Conservation (phyloP, 495 filamentous ascomycete species). For the Xeromyces bisporus region DNA sequence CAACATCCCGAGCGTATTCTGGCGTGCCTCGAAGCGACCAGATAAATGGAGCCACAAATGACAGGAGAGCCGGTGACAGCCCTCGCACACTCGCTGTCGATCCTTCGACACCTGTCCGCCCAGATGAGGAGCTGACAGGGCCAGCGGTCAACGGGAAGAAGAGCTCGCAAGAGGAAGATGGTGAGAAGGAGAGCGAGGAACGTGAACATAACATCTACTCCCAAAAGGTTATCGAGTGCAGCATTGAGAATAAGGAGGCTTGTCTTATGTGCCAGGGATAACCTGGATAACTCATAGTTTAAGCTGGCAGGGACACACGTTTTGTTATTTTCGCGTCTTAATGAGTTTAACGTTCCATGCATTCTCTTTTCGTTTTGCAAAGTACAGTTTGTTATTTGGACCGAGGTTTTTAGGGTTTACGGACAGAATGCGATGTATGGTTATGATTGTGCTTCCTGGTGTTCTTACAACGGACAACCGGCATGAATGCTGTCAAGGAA, state of each 20-base stretch:
- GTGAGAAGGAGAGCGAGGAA: slow-evolving; percentile 47
- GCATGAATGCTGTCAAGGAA: too few species aligned
- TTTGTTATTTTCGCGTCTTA: slow-evolving; percentile 9
- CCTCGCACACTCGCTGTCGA: slow-evolving; percentile 60
- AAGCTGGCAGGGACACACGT: too few species aligned
- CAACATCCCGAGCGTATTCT: slow-evolving; percentile 31
- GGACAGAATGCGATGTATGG: too few species aligned
- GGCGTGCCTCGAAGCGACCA: slow-evolving; percentile 42
- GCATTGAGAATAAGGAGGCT: slow-evolving; percentile 80
- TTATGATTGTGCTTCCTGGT: too few species aligned
- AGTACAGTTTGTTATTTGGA: slow-evolving; percentile 4
- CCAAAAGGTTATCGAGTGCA: slow-evolving; percentile 77
- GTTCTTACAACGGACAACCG: too few species aligned
- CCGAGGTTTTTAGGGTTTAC: too few species aligned
- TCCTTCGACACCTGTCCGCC: slow-evolving; percentile 33
- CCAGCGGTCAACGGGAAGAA: slow-evolving; percentile 4
- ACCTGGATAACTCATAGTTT: too few species aligned
- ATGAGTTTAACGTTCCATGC: slow-evolving; percentile 4
- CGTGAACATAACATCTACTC: slow-evolving; percentile 85
- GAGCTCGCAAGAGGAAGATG: slow-evolving; percentile 28
- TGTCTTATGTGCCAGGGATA: slow-evolving; percentile 85
- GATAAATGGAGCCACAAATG: slow-evolving; percentile 5
- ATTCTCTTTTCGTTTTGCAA: slow-evolving; percentile 1
- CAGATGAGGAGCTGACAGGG: slow-evolving; percentile 18
- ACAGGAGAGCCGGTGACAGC: slow-evolving; percentile 40